Conservation (phyloP, 305 asterid species). For the Rubia tinctorum region DNA sequence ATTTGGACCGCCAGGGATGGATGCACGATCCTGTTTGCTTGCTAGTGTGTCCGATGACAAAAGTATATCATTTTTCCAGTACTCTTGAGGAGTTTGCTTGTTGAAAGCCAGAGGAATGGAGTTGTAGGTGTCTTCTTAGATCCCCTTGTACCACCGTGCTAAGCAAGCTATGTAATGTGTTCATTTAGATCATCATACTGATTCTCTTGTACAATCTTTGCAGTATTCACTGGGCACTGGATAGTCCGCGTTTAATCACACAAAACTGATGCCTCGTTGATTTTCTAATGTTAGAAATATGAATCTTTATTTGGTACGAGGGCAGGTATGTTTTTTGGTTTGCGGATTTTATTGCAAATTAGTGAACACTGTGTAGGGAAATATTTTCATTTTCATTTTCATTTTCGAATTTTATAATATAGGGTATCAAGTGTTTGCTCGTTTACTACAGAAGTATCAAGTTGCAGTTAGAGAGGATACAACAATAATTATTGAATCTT, state of each 20-base stretch:
- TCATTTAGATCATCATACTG: slow-evolving; percentile 2
- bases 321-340: background rate
- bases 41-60: slow-evolving; percentile 95
- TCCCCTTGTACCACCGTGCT: slow-evolving; percentile 2
- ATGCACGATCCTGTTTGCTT: slow-evolving; percentile 65
- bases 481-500: background rate
- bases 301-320: background rate
- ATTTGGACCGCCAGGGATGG: slow-evolving; percentile 70
- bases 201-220: slow-evolving; percentile 5
- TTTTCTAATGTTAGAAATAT: background rate
- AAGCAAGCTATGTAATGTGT: background rate
- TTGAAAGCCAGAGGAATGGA: slow-evolving; percentile 6
- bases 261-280: background rate
- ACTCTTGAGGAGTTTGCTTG: slow-evolving; percentile 40
- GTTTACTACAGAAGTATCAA: background rate
- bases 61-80: slow-evolving; percentile 67
- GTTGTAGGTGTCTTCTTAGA: slow-evolving; percentile 5
- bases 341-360: background rate
- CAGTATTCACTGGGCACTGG: background rate
- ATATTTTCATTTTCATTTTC: too few species aligned
- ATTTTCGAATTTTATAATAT: too few species aligned
- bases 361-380: too few species aligned
- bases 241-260: background rate
- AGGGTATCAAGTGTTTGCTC: background rate
- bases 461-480: too few species aligned